These are phyloP conservation scores for Suillus subaureus DNA, from an alignment of 768 basidiomycete species.

Conservation along the genomic window DNA sequence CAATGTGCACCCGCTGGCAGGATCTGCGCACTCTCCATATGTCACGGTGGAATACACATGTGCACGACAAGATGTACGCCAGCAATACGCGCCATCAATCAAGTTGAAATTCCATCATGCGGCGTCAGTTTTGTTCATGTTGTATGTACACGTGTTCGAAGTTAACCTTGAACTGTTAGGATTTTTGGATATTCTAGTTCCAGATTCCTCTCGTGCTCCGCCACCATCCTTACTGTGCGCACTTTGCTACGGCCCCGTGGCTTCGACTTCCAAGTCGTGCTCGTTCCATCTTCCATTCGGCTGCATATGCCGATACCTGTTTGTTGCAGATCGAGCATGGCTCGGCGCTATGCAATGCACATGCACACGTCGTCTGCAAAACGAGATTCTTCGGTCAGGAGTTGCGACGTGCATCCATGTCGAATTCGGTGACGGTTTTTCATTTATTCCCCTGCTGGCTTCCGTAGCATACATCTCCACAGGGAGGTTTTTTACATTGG, in stretches of 20 bases:
- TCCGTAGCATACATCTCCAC: background rate
- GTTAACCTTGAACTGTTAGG: background rate
- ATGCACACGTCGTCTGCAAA: background rate
- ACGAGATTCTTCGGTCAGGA: background rate
- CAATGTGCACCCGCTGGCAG: background rate
- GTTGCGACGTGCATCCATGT: background rate
- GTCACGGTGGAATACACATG: background rate
- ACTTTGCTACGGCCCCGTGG: background rate
- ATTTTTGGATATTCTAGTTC: background rate
- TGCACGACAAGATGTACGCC: background rate
- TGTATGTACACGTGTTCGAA: background rate
- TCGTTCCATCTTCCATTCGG: background rate
- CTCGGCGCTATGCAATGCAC: background rate
- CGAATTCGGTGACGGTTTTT: background rate
- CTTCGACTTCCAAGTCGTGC: background rate
- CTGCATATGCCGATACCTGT: background rate
- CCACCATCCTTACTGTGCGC: background rate
- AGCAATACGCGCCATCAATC: background rate
- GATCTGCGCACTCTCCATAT: background rate
- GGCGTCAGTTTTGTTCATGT: background rate
- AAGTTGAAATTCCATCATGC: background rate
- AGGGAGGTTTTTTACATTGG: background rate
- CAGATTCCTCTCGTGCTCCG: background rate
- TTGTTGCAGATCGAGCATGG: background rate
- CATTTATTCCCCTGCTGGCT: background rate